phyloP scores from a whole-genome alignment of 2,329 filamentous ascomycete species.

The Moelleriella libera region DNA sequence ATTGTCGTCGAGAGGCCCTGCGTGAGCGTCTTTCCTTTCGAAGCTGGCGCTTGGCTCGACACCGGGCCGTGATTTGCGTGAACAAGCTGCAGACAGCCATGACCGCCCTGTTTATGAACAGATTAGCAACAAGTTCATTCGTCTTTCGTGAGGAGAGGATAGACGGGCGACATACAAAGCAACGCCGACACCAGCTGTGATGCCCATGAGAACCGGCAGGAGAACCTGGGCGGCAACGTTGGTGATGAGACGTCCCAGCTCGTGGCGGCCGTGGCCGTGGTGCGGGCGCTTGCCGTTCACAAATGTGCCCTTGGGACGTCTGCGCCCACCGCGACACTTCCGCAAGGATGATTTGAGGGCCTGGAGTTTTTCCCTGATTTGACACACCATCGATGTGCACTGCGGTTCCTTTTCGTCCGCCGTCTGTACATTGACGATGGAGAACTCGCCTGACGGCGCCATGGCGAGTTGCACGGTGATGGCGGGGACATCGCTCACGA shows the following conservation, averaged over 20 bases:
- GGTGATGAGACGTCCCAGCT: slow-evolving; percentile 33
- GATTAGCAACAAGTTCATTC: neutral
- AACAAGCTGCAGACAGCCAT: slow-evolving; percentile 49
- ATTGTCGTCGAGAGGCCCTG: neutral
- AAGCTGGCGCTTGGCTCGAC: slow-evolving; percentile 14
- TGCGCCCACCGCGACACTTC: slow-evolving; percentile 11
- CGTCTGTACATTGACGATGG: slow-evolving; percentile 35
- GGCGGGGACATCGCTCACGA: slow-evolving; percentile 37
- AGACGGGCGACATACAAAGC: slow-evolving; percentile 36
- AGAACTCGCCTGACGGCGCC: slow-evolving; percentile 36
- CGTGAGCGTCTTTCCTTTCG: slow-evolving; percentile 5
- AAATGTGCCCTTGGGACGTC: slow-evolving; percentile 1
- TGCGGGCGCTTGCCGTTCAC: slow-evolving; percentile 6
- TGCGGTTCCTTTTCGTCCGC: slow-evolving; percentile 14
- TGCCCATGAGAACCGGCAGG: slow-evolving; percentile 53
- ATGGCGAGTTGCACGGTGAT: slow-evolving; percentile 50
- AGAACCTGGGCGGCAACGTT: slow-evolving; percentile 49
- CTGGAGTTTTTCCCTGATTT: slow-evolving; percentile 23
- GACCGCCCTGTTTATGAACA: slow-evolving; percentile 30
- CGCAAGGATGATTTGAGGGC: slow-evolving; percentile 7
- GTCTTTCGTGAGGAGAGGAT: too few species aligned
- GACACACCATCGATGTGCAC: slow-evolving; percentile 37
- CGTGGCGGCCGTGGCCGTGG: slow-evolving; percentile 2
- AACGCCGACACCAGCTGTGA: slow-evolving; percentile 52
- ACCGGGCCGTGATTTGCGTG: slow-evolving; percentile 41